These are phyloP conservation scores for Cladophialophora carrionii DNA, from an alignment of 2,329 filamentous ascomycete species.

Conservation along the genomic window DNA sequence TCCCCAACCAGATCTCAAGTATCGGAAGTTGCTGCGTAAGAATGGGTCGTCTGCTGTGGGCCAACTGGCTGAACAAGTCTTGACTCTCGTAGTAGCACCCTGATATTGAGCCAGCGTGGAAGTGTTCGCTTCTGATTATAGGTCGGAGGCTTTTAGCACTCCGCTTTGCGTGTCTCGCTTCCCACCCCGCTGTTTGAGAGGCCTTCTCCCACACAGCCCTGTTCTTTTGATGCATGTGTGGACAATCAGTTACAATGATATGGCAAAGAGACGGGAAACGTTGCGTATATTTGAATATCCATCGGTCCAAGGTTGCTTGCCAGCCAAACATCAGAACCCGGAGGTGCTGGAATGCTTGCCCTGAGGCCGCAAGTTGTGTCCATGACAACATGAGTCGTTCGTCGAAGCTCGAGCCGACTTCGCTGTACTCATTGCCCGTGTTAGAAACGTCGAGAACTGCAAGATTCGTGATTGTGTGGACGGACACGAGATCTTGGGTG, in stretches of 20 bases:
- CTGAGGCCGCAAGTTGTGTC: slow-evolving; percentile 44
- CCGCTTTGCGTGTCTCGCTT: slow-evolving; percentile 35
- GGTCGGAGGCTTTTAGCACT: slow-evolving; percentile 40
- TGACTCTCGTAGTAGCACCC: slow-evolving; percentile 36
- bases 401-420: slow-evolving; percentile 39
- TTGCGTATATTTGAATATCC: slow-evolving; percentile 44
- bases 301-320: slow-evolving; percentile 42
- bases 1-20: slow-evolving; percentile 36
- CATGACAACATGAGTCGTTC: slow-evolving; percentile 49
- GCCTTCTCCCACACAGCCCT: slow-evolving; percentile 33
- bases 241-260: slow-evolving; percentile 44
- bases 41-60: slow-evolving; percentile 19
- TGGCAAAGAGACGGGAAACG: slow-evolving; percentile 45
- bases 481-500: slow-evolving; percentile 45
- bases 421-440: slow-evolving; percentile 25
- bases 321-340: slow-evolving; percentile 44
- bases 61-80: slow-evolving; percentile 22
- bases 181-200: slow-evolving; percentile 42
- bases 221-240: slow-evolving; percentile 38
- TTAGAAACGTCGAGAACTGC: slow-evolving; percentile 45
- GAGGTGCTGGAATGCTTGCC: slow-evolving; percentile 46
- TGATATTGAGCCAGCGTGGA: slow-evolving; percentile 30
- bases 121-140: slow-evolving; percentile 41
- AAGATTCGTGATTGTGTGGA: slow-evolving; percentile 47
- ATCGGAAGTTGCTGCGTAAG: slow-evolving; percentile 27